Percentiles rank a stretch among this genome's conserved stretches.
Evolutionary conservation across 1,284 basidiomycete species (phyloP).

Genomic region (Jaminaea rosea): DNA sequence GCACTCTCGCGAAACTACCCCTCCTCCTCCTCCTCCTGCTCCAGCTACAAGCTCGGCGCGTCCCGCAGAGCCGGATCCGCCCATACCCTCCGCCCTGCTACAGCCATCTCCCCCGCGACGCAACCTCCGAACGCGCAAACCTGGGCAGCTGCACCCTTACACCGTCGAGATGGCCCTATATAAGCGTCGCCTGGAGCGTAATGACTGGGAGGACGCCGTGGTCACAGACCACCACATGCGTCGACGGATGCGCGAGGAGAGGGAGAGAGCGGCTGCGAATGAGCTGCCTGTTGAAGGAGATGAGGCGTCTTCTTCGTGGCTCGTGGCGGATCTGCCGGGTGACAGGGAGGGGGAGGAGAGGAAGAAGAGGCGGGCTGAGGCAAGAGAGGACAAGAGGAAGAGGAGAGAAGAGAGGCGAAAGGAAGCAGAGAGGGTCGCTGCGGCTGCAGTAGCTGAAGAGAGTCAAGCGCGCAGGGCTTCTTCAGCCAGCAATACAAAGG

Average conservation of each 20-base stretch:
- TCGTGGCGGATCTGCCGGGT: not conserved
- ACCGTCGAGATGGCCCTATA: conserved; percentile 46
- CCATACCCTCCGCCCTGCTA: not conserved
- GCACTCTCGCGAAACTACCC: not conserved
- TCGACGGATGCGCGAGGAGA: conserved; percentile 1
- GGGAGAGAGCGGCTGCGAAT: not conserved
- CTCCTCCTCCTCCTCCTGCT: not conserved
- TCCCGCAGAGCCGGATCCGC: not conserved
- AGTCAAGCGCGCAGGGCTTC: too few relatives aligned
- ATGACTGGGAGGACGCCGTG: conserved; percentile 49
- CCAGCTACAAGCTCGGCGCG: not conserved
- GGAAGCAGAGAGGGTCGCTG: too few relatives aligned
- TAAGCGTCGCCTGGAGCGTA: conserved; percentile 39
- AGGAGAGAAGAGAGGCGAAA: conserved; percentile 4
- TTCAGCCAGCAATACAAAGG: too few relatives aligned
- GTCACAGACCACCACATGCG: conserved; percentile 35
- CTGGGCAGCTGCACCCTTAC: conserved; percentile 48
- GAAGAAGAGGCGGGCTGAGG: not conserved
- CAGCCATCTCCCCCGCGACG: conserved; percentile 19
- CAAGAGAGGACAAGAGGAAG: conserved; percentile 1
- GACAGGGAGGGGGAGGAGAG: conserved; percentile 16
- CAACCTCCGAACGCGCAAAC: conserved; percentile 41
- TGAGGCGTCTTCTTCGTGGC: too few relatives aligned
- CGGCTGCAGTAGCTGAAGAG: too few relatives aligned
- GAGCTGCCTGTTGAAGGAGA: not conserved